Evolutionary conservation across 352 stramenopile species (phyloP).

Genomic region (Phytophthora pluvialis): DNA sequence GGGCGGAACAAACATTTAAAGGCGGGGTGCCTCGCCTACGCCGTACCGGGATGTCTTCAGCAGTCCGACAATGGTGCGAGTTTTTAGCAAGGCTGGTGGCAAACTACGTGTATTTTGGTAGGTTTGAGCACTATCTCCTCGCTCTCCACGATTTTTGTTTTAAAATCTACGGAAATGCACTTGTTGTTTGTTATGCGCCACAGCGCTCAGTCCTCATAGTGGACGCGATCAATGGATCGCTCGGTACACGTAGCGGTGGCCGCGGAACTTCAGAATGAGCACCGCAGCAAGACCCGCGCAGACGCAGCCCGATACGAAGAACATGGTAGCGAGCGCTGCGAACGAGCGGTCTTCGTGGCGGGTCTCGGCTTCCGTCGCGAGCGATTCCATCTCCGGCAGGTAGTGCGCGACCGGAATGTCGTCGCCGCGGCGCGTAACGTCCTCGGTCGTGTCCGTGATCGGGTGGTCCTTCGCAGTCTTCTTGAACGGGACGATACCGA

Average conservation of each 20-base stretch:
- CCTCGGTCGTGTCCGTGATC: slow-evolving; percentile 88
- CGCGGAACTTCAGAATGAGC: slow-evolving; percentile 55
- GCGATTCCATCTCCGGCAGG: slow-evolving; percentile 16
- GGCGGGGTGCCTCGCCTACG: no score
- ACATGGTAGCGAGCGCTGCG: slow-evolving; percentile 44
- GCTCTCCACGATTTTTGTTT: slow-evolving; percentile 11
- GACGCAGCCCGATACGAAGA: slow-evolving; percentile 68
- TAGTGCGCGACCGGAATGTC: slow-evolving; percentile 21
- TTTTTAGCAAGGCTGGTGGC: neutral
- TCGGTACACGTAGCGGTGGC: slow-evolving; percentile 68
- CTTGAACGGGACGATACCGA: slow-evolving; percentile 78
- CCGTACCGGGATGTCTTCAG: no score
- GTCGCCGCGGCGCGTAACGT: slow-evolving; percentile 67
- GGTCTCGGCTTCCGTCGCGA: slow-evolving; percentile 16
- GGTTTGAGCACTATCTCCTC: neutral
- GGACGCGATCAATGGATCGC: slow-evolving; percentile 45
- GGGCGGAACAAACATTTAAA: slow-evolving; percentile 12
- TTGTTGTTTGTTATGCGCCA: neutral
- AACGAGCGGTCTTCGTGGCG: slow-evolving; percentile 28
- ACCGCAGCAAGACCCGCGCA: slow-evolving; percentile 48
- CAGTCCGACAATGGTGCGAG: neutral
- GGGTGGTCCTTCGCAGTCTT: slow-evolving; percentile 80
- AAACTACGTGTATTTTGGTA: slow-evolving; percentile 4
- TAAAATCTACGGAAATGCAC: slow-evolving; percentile 8
- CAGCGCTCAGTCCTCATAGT: neutral